Conservation (phyloP, 2,329 filamentous ascomycete genomes). For the Orbilia blumenaviensis region DNA sequence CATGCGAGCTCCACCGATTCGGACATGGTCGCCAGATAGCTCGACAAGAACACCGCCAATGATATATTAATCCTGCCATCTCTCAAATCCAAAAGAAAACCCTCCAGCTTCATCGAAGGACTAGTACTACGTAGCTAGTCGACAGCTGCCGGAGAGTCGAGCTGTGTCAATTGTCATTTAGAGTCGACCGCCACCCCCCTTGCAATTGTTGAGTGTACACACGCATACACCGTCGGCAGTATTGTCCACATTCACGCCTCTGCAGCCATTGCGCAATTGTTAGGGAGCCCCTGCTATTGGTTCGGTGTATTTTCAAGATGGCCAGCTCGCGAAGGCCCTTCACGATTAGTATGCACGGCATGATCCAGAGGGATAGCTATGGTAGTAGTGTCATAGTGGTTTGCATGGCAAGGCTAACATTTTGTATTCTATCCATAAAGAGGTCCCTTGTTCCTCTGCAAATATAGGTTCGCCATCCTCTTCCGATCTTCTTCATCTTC, state of each 20-base stretch:
- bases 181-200: neutral
- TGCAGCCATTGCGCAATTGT: slow-evolving; percentile 34
- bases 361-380: too few species aligned
- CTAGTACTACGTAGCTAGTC: too few species aligned
- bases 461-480: slow-evolving; percentile 74
- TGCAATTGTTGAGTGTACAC: neutral
- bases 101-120: slow-evolving; percentile 7
- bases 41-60: neutral
- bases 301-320: slow-evolving; percentile 13
- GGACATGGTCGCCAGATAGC: slow-evolving; percentile 30
- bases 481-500: slow-evolving; percentile 10
- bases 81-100: neutral
- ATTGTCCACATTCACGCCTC: neutral
- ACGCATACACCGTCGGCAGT: neutral
- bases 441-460: slow-evolving; percentile 91
- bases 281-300: slow-evolving; percentile 16
- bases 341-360: slow-evolving; percentile 42
- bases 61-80: slow-evolving; percentile 1
- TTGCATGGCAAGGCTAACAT: neutral
- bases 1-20: slow-evolving; percentile 53
- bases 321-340: slow-evolving; percentile 16
- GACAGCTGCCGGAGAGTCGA: neutral
- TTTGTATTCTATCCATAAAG: slow-evolving; percentile 64
- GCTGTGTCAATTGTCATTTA: neutral
- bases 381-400: neutral